Conservation (phyloP, 2,329 filamentous ascomycete species). For the Ascochyta pisi region DNA sequence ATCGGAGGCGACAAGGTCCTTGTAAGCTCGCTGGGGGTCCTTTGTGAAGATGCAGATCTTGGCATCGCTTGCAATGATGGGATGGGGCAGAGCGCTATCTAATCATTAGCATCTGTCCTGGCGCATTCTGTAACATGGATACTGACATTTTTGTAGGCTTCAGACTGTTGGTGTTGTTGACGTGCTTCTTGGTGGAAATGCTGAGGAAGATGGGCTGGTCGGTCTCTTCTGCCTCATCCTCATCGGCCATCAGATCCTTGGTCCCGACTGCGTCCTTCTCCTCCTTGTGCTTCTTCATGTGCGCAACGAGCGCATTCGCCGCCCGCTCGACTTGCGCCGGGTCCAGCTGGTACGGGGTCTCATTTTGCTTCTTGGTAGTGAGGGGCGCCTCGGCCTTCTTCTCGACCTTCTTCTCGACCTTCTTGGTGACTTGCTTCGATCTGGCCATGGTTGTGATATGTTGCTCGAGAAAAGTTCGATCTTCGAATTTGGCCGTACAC, state of each 20-base stretch:
- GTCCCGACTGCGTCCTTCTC: constrained; percentile 59
- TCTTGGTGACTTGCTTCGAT: constrained; percentile 37
- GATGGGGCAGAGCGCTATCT: constrained; percentile 69
- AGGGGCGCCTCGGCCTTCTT: constrained; percentile 44
- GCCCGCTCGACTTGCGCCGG: constrained; percentile 63
- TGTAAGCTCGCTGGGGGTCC: constrained; percentile 83
- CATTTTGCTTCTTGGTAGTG: constrained; percentile 46
- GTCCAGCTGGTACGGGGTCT: constrained; percentile 54
- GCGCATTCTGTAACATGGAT: background rate
- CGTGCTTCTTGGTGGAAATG: constrained; percentile 70
- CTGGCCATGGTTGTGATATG: constrained; percentile 39
- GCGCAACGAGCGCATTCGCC: constrained; percentile 64
- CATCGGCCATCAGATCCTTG: constrained; percentile 60
- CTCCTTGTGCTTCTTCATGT: constrained; percentile 60
- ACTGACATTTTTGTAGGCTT: constrained; percentile 79
- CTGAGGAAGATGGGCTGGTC: constrained; percentile 66
- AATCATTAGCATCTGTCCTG: constrained; percentile 17
- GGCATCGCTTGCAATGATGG: constrained; percentile 69
- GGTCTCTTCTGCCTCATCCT: constrained; percentile 54
- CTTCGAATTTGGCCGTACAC: constrained; percentile 25
- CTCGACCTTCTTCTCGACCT: constrained; percentile 30
- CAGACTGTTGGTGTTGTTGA: constrained; percentile 75
- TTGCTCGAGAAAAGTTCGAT: constrained; percentile 19
- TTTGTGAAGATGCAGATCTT: constrained; percentile 88
- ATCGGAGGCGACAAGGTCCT: constrained; percentile 80